Percentiles rank a stretch among this genome's conserved stretches.
phyloP scores from a whole-genome alignment of 768 basidiomycete genomes.

The Clavaria fumosa region DNA sequence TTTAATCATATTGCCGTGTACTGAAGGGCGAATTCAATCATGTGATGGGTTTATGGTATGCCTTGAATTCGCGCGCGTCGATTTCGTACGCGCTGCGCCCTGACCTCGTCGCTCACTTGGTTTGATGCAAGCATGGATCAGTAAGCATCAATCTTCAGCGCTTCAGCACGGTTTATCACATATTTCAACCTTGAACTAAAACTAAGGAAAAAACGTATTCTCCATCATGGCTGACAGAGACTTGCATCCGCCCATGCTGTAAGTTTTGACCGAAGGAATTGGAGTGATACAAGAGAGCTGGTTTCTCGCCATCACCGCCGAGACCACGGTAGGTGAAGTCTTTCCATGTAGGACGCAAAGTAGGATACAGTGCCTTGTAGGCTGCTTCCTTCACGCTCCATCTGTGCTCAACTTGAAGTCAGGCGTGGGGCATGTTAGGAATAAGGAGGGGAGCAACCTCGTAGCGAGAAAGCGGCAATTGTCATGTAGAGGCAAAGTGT shows the following conservation, averaged over 20 bases:
- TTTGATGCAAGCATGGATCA: too few species aligned
- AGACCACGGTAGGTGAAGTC: slow-evolving; percentile 39
- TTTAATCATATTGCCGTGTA: too few species aligned
- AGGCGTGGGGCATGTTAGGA: not conserved
- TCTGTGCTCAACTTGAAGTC: slow-evolving; percentile 22
- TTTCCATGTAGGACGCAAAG: slow-evolving; percentile 52
- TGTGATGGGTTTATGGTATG: too few species aligned
- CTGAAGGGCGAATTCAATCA: too few species aligned
- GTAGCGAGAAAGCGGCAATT: slow-evolving; percentile 43
- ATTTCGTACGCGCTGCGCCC: too few species aligned
- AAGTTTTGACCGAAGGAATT: slow-evolving; percentile 9
- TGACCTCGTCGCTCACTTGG: too few species aligned
- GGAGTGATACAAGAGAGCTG: slow-evolving; percentile 31
- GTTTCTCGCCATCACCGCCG: slow-evolving; percentile 18
- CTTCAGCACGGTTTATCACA: too few species aligned
- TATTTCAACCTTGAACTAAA: slow-evolving; percentile 37
- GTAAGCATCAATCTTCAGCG: too few species aligned
- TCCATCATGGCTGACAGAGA: slow-evolving; percentile 72
- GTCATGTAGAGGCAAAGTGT: slow-evolving; percentile 15
- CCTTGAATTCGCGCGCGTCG: too few species aligned
- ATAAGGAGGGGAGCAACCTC: slow-evolving; percentile 32
- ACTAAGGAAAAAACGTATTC: slow-evolving; percentile 63
- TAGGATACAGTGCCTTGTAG: slow-evolving; percentile 72
- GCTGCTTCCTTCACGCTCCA: slow-evolving; percentile 80
- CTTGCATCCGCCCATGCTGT: slow-evolving; percentile 32